Conservation (phyloP, 2,329 filamentous ascomycete genomes). For the Ascosphaera apis region DNA sequence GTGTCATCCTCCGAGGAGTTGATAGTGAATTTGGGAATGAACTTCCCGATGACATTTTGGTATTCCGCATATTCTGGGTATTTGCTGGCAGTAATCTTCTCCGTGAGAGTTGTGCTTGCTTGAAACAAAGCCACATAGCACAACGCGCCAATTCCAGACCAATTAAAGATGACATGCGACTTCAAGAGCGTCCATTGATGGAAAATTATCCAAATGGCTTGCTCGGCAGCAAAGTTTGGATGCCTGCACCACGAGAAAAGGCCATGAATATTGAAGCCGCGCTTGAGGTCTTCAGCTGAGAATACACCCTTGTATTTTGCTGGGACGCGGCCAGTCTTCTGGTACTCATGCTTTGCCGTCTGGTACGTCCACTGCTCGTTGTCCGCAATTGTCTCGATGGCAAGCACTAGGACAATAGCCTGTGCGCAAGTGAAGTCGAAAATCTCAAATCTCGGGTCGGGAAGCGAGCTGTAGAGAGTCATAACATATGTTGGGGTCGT, state of each 20-base stretch:
- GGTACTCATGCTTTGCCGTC: constrained; percentile 53
- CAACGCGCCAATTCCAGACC: constrained; percentile 48
- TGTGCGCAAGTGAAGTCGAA: constrained; percentile 37
- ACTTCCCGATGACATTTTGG: constrained; percentile 59
- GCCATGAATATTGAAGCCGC: constrained; percentile 67
- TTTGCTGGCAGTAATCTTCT: constrained; percentile 55
- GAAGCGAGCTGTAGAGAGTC: constrained; percentile 45
- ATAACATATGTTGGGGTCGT: constrained; percentile 59
- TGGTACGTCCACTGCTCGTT: constrained; percentile 89
- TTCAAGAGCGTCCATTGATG: constrained; percentile 74
- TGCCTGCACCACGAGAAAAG: constrained; percentile 78
- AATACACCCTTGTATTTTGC: constrained; percentile 26
- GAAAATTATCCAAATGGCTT: constrained; percentile 65
- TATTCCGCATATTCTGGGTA: constrained; percentile 78
- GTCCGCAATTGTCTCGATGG: constrained; percentile 62
- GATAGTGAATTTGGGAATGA: constrained; percentile 37
- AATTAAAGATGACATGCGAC: constrained; percentile 49
- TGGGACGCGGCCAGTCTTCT: constrained; percentile 47
- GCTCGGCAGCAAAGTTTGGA: constrained; percentile 86
- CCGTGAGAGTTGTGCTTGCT: constrained; percentile 69
- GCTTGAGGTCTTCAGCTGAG: constrained; percentile 55
- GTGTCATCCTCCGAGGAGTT: constrained; percentile 11
- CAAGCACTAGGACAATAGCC: constrained; percentile 30
- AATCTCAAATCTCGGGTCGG: constrained; percentile 30
- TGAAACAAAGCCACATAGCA: constrained; percentile 65